Evolutionary conservation across 345 rosid species (phyloP).

Genomic region (Citrus reticulata): DNA sequence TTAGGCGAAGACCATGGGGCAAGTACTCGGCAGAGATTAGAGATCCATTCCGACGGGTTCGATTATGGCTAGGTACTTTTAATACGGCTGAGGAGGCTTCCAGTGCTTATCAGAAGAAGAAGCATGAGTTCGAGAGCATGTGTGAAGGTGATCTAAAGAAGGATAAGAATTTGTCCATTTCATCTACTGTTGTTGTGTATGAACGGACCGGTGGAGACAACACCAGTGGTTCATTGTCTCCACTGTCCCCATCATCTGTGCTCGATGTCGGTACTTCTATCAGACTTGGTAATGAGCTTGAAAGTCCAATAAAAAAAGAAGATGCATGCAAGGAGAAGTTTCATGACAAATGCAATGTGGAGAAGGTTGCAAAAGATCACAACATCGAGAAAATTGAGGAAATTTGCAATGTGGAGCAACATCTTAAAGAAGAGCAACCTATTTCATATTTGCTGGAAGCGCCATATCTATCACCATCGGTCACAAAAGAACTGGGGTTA

Average conservation of each 20-base stretch:
- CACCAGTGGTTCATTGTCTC: conserved; percentile 4
- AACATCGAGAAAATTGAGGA: neutral
- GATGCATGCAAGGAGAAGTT: neutral
- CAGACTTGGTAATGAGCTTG: neutral
- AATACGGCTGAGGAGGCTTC: conserved; percentile 52
- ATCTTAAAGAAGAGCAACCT: conserved; percentile 8
- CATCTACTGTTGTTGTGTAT: neutral
- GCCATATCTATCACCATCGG: conserved; percentile 3
- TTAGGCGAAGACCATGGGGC: conserved; percentile 50
- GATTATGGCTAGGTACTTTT: conserved; percentile 56
- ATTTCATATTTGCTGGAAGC: conserved; percentile 17
- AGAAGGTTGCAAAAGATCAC: neutral
- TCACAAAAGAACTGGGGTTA: conserved; percentile 12
- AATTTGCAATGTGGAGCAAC: neutral
- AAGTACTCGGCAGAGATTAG: conserved; percentile 49
- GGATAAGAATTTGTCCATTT: neutral
- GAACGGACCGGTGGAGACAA: neutral
- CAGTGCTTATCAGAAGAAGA: conserved; percentile 37
- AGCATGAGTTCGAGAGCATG: conserved; percentile 30
- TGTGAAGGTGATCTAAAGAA: conserved; percentile 8
- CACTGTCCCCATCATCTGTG: conserved; percentile 45
- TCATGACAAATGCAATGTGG: conserved; percentile 3
- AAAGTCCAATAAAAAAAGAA: neutral
- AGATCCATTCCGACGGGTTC: conserved; percentile 37
- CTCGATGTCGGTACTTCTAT: conserved; percentile 31